These are phyloP conservation scores for Naumovozyma castellii DNA, from an alignment of 805 yeast species.

Conservation along the genomic window DNA sequence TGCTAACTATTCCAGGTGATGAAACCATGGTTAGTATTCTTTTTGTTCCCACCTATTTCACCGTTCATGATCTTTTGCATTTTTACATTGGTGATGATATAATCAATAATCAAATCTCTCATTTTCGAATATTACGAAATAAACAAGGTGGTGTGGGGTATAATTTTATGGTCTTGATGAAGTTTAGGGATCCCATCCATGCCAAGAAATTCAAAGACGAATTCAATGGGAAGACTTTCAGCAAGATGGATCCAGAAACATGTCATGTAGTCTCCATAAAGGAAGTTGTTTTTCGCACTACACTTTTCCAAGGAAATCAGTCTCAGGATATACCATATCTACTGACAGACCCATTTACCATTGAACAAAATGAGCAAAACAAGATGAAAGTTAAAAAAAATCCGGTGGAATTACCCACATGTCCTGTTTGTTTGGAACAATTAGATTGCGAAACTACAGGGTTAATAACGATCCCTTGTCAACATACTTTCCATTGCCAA, in stretches of 20 bases:
- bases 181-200: slow-evolving; percentile 46
- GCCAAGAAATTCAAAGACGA: slow-evolving; percentile 58
- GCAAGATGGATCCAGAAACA: slow-evolving; percentile 79
- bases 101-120: slow-evolving; percentile 47
- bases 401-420: slow-evolving; percentile 66
- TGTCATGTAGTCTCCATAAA: slow-evolving; percentile 72
- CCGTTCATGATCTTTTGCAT: slow-evolving; percentile 75
- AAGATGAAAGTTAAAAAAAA: slow-evolving; percentile 16
- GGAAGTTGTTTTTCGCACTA: slow-evolving; percentile 39
- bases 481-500: slow-evolving; percentile 85
- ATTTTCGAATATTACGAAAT: slow-evolving; percentile 63
- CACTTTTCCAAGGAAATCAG: slow-evolving; percentile 11
- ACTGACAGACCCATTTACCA: slow-evolving; percentile 64
- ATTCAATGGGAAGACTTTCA: slow-evolving; percentile 67
- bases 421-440: slow-evolving; percentile 86
- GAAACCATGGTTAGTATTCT: slow-evolving; percentile 66
- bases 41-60: slow-evolving; percentile 82
- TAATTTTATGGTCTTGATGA: slow-evolving; percentile 61
- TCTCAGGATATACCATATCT: slow-evolving; percentile 49
- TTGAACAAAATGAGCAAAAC: slow-evolving; percentile 10
- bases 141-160: slow-evolving; percentile 46
- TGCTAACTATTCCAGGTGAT: slow-evolving; percentile 36
- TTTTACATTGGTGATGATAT: slow-evolving; percentile 56
- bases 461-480: slow-evolving; percentile 78
- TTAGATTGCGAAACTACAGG: slow-evolving; percentile 80